Percentiles rank a stretch among this genome's conserved stretches.
phyloP scores from a whole-genome alignment of 2,329 filamentous ascomycete species.

The Atkinsonella hypoxylon region DNA sequence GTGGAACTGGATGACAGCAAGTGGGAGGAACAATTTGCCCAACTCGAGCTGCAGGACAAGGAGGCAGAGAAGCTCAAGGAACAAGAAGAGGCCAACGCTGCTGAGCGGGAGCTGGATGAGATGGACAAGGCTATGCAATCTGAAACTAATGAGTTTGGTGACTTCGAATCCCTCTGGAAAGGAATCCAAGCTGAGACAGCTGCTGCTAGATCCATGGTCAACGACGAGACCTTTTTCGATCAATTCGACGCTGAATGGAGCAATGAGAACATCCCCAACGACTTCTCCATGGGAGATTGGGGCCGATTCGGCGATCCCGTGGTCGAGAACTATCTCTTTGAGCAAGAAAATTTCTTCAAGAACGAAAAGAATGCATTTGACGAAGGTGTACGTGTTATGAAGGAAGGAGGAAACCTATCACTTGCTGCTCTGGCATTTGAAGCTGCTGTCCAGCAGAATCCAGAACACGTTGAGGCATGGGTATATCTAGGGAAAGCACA shows the following conservation, averaged over 20 bases:
- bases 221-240: constrained; percentile 49
- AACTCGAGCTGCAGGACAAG: constrained; percentile 61
- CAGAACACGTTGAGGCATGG: constrained; percentile 85
- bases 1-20: constrained; percentile 87
- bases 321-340: constrained; percentile 85
- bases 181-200: constrained; percentile 69
- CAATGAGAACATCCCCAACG: constrained; percentile 41
- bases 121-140: constrained; percentile 60
- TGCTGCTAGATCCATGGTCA: constrained; percentile 58
- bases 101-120: constrained; percentile 78
- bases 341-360: constrained; percentile 84
- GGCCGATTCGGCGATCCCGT: constrained; percentile 59
- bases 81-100: constrained; percentile 52
- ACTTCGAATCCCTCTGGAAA: constrained; percentile 84
- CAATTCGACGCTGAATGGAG: constrained; percentile 71
- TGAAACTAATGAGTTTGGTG: constrained; percentile 65
- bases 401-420: constrained; percentile 85
- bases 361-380: constrained; percentile 76
- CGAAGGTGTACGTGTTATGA: constrained; percentile 86
- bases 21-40: constrained; percentile 94
- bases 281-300: constrained; percentile 56
- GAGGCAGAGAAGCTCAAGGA: constrained; percentile 34
- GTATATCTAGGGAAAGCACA: constrained; percentile 83
- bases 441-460: constrained; percentile 82
- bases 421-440: constrained; percentile 91